These are phyloP conservation scores for Ustilago crameri DNA, from an alignment of 1,284 basidiomycete genomes.

Conservation along the genomic window DNA sequence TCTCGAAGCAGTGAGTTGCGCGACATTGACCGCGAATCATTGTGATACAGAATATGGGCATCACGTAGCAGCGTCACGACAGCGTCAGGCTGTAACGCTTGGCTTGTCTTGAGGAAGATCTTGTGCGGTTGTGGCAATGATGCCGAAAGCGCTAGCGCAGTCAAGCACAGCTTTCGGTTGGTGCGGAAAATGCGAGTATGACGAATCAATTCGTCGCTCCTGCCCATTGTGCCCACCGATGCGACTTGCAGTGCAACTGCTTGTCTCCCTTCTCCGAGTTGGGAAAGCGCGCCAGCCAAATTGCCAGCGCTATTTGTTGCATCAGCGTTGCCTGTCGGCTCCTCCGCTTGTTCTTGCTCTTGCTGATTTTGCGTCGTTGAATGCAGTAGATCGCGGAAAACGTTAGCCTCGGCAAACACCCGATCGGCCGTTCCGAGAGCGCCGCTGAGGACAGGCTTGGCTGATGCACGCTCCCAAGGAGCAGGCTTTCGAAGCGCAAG, in stretches of 20 bases:
- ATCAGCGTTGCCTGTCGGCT: background rate
- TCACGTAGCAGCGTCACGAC: constrained; percentile 56
- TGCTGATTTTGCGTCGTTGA: constrained; percentile 1
- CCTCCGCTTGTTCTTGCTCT: background rate
- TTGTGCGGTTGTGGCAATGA: constrained; percentile 33
- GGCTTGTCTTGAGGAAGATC: constrained; percentile 60
- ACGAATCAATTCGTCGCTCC: constrained; percentile 16
- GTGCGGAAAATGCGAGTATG: constrained; percentile 61
- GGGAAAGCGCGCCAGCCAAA: background rate
- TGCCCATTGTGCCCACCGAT: constrained; percentile 22
- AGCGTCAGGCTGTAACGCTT: constrained; percentile 44
- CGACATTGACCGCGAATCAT: constrained; percentile 39
- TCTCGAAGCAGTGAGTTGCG: constrained; percentile 54
- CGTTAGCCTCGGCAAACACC: constrained; percentile 41
- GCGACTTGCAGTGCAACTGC: constrained; percentile 31
- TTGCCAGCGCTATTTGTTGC: constrained; percentile 4
- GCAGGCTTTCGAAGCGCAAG: constrained; percentile 54
- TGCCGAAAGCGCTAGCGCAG: constrained; percentile 49
- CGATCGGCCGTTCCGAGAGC: constrained; percentile 35
- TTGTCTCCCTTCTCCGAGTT: constrained; percentile 22
- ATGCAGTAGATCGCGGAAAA: constrained; percentile 18
- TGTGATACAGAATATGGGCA: constrained; percentile 55
- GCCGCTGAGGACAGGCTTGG: constrained; percentile 41
- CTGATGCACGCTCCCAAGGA: constrained; percentile 40
- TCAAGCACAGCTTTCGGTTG: constrained; percentile 56